Evolutionary conservation across 2,329 filamentous ascomycete genomes (phyloP).

Genomic region (Botrytis paeoniae): DNA sequence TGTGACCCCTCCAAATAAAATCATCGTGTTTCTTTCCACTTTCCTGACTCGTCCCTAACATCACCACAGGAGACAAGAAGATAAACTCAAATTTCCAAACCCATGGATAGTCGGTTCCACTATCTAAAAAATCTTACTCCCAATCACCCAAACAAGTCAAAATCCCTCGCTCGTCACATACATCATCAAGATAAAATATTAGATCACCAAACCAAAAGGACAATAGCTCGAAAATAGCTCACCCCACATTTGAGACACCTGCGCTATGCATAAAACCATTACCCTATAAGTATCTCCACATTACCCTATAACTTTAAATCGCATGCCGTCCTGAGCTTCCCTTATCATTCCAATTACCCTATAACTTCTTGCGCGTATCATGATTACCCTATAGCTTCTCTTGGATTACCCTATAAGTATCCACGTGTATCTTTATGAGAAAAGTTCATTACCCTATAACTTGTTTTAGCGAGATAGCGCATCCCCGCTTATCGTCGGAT

Average conservation of each 20-base stretch:
- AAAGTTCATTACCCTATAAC: slow-evolving; percentile 1
- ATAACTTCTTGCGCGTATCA: not conserved
- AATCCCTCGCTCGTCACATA: not conserved
- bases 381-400: not conserved
- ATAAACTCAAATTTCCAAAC: not conserved
- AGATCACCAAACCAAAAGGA: not conserved
- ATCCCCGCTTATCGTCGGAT: not conserved
- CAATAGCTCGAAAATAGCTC: not conserved
- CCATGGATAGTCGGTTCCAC: not conserved
- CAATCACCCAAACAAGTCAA: not conserved
- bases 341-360: not conserved
- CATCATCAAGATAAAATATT: not conserved
- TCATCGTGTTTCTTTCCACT: no score
- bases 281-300: not conserved
- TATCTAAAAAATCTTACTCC: not conserved
- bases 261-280: not conserved
- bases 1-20: not conserved
- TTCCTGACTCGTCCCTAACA: not conserved
- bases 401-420: not conserved
- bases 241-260: not conserved
- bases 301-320: slow-evolving; percentile 4
- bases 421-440: not conserved
- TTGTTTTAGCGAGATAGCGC: not conserved
- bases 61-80: not conserved
- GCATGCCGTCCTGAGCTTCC: not conserved